These are phyloP conservation scores for Isoetes taiwanensis DNA, from an alignment of 75 land plant genomes.

Conservation along the genomic window DNA sequence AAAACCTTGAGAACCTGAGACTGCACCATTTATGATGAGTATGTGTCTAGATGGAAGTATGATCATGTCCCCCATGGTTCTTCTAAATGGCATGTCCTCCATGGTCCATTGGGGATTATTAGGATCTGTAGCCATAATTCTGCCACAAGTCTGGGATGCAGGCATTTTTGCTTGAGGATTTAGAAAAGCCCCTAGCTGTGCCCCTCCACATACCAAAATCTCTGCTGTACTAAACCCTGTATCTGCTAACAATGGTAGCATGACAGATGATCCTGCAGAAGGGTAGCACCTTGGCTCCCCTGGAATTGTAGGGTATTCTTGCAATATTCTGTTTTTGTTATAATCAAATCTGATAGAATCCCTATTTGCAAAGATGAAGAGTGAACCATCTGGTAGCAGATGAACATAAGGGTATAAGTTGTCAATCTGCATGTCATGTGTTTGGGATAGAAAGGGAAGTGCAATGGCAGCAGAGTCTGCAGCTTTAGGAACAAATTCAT, in stretches of 20 bases:
- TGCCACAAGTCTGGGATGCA: conserved; percentile 46
- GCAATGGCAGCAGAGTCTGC: conserved; percentile 8
- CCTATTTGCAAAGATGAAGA: conserved; percentile 73
- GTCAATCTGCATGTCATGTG: conserved; percentile 40
- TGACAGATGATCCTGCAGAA: conserved; percentile 52
- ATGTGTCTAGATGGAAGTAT: conserved; percentile 55
- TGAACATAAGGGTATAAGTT: conserved; percentile 85
- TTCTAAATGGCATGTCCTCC: conserved; percentile 51
- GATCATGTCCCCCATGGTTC: conserved; percentile 85
- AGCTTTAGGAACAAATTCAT: conserved; percentile 48
- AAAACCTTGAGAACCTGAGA: conserved; percentile 53
- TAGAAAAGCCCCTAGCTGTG: conserved; percentile 50
- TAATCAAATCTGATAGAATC: conserved; percentile 46
- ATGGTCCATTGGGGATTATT: conserved; percentile 41
- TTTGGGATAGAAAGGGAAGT: conserved; percentile 35
- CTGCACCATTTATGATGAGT: conserved; percentile 65
- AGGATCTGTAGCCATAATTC: conserved; percentile 40
- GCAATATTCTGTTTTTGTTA: conserved; percentile 15
- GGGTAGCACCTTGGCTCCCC: conserved; percentile 71
- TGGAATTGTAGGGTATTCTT: conserved; percentile 28
- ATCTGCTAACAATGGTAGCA: conserved; percentile 32
- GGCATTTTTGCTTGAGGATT: conserved; percentile 15
- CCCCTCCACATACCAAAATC: conserved; percentile 62
- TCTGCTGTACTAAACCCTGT: conserved; percentile 33
- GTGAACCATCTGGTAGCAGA: conserved; percentile 64